These are phyloP conservation scores for Eucalyptus paniculata DNA, from an alignment of 345 rosid genomes.

Conservation along the genomic window DNA sequence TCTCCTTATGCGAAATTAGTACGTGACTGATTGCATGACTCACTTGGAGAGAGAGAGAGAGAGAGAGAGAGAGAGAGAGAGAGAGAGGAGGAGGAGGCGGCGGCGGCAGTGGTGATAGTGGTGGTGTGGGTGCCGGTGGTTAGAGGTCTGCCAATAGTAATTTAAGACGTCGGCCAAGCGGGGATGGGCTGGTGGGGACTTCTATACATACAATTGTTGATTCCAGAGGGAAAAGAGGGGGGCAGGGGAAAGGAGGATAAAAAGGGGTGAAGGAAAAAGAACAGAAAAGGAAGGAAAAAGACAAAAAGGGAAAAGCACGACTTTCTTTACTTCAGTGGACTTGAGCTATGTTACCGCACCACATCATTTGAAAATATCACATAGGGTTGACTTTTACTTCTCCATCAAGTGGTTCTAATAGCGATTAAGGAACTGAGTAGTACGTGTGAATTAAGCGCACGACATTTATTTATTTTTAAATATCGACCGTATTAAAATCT, in stretches of 20 bases:
- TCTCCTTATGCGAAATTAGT: background rate
- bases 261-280: background rate
- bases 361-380: too few relatives aligned
- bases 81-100: background rate
- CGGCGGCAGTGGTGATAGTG: rapidly evolving
- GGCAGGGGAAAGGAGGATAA: background rate
- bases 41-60: background rate
- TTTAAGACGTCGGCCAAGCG: background rate
- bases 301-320: background rate
- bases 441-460: too few relatives aligned
- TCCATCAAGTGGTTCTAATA: too few relatives aligned
- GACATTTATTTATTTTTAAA: too few relatives aligned
- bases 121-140: background rate
- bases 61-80: background rate
- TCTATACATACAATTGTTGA: background rate
- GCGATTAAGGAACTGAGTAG: too few relatives aligned
- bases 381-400: too few relatives aligned
- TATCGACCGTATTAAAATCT: too few relatives aligned
- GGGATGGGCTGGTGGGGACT: background rate
- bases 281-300: background rate
- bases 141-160: background rate
- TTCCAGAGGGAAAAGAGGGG: background rate
- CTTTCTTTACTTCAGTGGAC: background rate
- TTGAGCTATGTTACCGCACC: too few relatives aligned
- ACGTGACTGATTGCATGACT: background rate